Base-by-base conservation (phyloP, 306 rosid species). In the Corylus americana region DNA sequence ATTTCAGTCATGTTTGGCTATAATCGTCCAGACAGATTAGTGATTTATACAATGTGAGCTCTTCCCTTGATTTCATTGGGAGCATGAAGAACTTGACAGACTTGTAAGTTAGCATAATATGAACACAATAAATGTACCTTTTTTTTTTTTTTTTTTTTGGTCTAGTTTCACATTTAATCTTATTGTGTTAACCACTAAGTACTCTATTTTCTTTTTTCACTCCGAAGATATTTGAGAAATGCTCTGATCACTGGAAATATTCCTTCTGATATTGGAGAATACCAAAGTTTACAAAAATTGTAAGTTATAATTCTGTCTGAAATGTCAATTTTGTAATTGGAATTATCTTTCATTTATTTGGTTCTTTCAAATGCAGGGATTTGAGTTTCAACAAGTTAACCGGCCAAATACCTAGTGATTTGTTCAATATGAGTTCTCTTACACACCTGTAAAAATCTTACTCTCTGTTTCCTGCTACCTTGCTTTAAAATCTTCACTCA, bases 11-110 rank as follows among this genome's bases (percentile, higher is more conserved):
- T 82, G 54, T 78, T 57, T 67, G 31, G 22, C 3, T 18, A 7
- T 78, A n/a, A 79, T 61, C 4, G 22, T 74, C 37, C 16, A 83
- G 86, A 72, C 47, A 77, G 44, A 83, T 83, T 25, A 70, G 86
- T 74, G 86, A 83, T 31, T 78, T 83, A 29, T 83, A 70, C 67
- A 58, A 70, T 14, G 83, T 27, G 70, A 83, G 80, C 80, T 83
- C 86, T 16, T 77, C 86, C 54, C 74, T 83, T 51, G 74, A 69
- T 27, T 83, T 83, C 45, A 35, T 78, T 4, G 79, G 3, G 11
- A 74, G 44, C 25, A 7, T 83, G 77, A 78, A 61, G 62, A 47
- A 25, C 70, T 77, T 82, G 63, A 48, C 66, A 8, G 51, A 73
- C 1, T 39, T 83, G 86, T 83, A 83, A 78, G 86, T 59, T 18